A percentile compares a stretch with the other conserved stretches of the same genome.
phyloP scores from a whole-genome alignment of 495 filamentous ascomycete species.

The Talaromyces proteolyticus region DNA sequence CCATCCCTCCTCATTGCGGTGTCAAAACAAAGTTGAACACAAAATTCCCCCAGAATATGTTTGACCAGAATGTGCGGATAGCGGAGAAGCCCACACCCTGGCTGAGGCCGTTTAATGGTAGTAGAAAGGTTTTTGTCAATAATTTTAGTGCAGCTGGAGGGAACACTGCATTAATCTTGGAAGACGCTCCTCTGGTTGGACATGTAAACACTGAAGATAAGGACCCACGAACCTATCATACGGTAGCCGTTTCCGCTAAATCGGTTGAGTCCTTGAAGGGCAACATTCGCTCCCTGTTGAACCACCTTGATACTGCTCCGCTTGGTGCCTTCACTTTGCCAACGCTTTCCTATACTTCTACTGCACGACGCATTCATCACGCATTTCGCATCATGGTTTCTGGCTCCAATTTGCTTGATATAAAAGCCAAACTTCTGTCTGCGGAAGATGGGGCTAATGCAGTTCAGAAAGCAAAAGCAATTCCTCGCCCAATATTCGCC shows the following conservation, averaged over 20 bases:
- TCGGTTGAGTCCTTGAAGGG: slow-evolving; percentile 15
- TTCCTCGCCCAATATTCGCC: slow-evolving; percentile 42
- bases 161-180: slow-evolving; percentile 45
- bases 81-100: slow-evolving; percentile 14
- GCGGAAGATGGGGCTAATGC: slow-evolving; percentile 16
- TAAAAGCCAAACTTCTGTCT: slow-evolving; percentile 15
- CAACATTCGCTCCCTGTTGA: slow-evolving; percentile 22
- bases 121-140: slow-evolving; percentile 59
- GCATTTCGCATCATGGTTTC: slow-evolving; percentile 61
- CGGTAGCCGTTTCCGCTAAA: slow-evolving; percentile 27
- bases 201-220: background rate
- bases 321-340: slow-evolving; percentile 21
- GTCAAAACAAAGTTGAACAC: slow-evolving; percentile 79
- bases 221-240: slow-evolving; percentile 14
- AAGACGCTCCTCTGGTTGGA: slow-evolving; percentile 32
- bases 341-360: slow-evolving; percentile 71
- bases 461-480: slow-evolving; percentile 17
- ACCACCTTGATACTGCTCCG: slow-evolving; percentile 17
- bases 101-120: slow-evolving; percentile 47
- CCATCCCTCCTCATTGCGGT: slow-evolving; percentile 78
- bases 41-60: slow-evolving; percentile 69
- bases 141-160: slow-evolving; percentile 62
- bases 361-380: slow-evolving; percentile 73
- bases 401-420: slow-evolving; percentile 25
- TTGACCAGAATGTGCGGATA: slow-evolving; percentile 42